phyloP scores from a whole-genome alignment of 2,329 filamentous ascomycete species.

The Herpotrichia juniperi region DNA sequence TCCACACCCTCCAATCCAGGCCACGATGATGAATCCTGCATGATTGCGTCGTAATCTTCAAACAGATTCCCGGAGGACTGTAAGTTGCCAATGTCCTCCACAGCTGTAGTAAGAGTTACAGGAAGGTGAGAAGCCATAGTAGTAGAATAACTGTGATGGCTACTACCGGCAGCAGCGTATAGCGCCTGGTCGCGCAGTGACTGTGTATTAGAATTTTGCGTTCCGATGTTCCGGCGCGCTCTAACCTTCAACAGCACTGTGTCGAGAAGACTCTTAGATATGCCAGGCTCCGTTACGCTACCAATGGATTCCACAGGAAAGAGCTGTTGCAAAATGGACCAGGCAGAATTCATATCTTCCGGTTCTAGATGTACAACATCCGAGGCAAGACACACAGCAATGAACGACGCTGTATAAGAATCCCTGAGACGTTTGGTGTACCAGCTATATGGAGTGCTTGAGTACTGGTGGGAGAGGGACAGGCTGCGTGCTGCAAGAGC shows the following conservation, averaged over 20 bases:
- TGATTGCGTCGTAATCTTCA: slow-evolving; percentile 25
- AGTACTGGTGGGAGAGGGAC: slow-evolving; percentile 19
- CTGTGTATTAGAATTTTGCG: slow-evolving; percentile 1
- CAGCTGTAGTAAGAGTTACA: slow-evolving; percentile 7
- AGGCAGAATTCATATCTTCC: slow-evolving; percentile 14
- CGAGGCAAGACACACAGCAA: slow-evolving; percentile 18
- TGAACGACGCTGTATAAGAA: slow-evolving; percentile 21
- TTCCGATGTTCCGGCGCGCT: slow-evolving; percentile 6
- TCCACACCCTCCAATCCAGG: slow-evolving; percentile 12
- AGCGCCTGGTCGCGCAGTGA: slow-evolving; percentile 13
- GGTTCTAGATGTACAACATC: slow-evolving; percentile 8
- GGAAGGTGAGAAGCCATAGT: slow-evolving; percentile 8
- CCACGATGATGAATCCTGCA: slow-evolving; percentile 22
- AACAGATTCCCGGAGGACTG: slow-evolving; percentile 21
- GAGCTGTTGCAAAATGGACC: slow-evolving; percentile 23
- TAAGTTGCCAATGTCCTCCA: slow-evolving; percentile 6
- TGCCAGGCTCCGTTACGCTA: slow-evolving; percentile 10
- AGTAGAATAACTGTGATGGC: slow-evolving; percentile 6
- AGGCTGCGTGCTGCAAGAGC: slow-evolving; percentile 15
- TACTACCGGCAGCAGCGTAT: slow-evolving; percentile 6
- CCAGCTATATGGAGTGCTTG: slow-evolving; percentile 20
- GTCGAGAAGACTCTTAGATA: slow-evolving; percentile 14
- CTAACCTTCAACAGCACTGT: slow-evolving; percentile 15
- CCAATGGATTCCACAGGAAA: slow-evolving; percentile 16
- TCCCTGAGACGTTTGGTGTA: slow-evolving; percentile 22